A percentile compares a stretch with the other conserved stretches of the same genome.
These are phyloP conservation scores for Royoungia palumana DNA, from an alignment of 768 basidiomycete genomes.

Conservation along the genomic window DNA sequence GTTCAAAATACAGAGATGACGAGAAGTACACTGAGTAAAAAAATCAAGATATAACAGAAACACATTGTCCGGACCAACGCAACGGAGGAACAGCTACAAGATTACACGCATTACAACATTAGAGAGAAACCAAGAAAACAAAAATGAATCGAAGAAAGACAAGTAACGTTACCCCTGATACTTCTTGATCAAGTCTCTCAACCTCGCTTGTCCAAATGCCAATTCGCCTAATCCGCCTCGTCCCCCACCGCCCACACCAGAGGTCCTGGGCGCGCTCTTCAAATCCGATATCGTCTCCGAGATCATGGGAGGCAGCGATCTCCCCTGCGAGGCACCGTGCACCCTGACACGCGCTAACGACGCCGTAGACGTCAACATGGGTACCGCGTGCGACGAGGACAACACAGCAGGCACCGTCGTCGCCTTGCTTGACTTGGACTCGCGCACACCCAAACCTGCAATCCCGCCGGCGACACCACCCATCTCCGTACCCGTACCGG, in stretches of 20 bases:
- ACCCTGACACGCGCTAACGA: slow-evolving; percentile 57
- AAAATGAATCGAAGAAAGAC: not conserved
- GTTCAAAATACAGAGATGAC: not conserved
- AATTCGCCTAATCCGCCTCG: slow-evolving; percentile 40
- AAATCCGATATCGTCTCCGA: slow-evolving; percentile 28
- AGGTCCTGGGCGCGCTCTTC: slow-evolving; percentile 8
- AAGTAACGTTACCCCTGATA: slow-evolving; percentile 49
- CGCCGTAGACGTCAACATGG: slow-evolving; percentile 71
- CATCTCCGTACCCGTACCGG: not conserved
- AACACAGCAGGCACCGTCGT: slow-evolving; percentile 64
- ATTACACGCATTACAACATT: too few relatives aligned
- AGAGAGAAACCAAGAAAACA: too few relatives aligned
- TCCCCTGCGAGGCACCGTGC: slow-evolving; percentile 15
- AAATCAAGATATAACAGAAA: not conserved
- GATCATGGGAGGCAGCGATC: slow-evolving; percentile 32
- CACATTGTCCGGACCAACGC: not conserved
- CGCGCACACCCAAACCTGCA: slow-evolving; percentile 15
- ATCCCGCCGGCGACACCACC: not conserved
- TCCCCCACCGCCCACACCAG: not conserved
- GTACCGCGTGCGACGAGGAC: slow-evolving; percentile 70
- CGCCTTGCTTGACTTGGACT: slow-evolving; percentile 50
- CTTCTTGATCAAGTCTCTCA: slow-evolving; percentile 78
- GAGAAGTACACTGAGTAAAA: not conserved
- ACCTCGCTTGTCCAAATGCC: slow-evolving; percentile 72
- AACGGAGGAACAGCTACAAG: not conserved